Conservation (phyloP, 176 grass and related monocot species). For the Typha latifolia region DNA sequence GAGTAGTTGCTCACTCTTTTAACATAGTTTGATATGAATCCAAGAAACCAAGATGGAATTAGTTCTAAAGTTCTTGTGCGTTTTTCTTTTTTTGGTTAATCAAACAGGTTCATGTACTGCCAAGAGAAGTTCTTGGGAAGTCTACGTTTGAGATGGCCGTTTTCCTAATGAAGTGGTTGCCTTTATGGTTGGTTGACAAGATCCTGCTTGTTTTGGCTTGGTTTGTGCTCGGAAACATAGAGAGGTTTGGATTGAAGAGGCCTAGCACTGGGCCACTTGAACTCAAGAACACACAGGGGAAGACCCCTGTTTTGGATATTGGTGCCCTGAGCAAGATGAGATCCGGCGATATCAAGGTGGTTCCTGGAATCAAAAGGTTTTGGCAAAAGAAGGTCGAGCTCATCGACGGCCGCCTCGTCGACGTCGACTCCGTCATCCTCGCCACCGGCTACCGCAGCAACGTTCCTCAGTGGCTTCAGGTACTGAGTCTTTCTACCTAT, state of each 20-base stretch:
- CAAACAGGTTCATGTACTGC: constrained; percentile 64
- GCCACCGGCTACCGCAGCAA: constrained; percentile 86
- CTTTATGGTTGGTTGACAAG: constrained; percentile 51
- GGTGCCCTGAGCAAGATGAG: constrained; percentile 56
- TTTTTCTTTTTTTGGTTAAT: no score
- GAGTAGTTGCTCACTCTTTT: constrained; percentile 18
- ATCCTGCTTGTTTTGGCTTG: constrained; percentile 54
- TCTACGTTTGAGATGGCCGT: constrained; percentile 63
- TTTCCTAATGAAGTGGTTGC: constrained; percentile 49
- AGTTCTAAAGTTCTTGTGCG: no score
- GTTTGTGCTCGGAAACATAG: constrained; percentile 51
- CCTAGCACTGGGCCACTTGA: constrained; percentile 38
- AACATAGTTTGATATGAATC: neutral
- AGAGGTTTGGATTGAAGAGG: constrained; percentile 41
- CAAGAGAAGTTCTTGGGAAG: constrained; percentile 53
- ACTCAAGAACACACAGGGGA: constrained; percentile 59
- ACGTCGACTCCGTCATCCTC: constrained; percentile 49
- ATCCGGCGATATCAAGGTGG: constrained; percentile 56
- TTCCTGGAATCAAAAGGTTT: constrained; percentile 55
- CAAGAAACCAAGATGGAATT: no score
- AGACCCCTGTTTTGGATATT: constrained; percentile 63
- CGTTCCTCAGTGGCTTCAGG: constrained; percentile 70
- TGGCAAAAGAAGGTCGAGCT: constrained; percentile 30
- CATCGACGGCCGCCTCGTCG: constrained; percentile 39
- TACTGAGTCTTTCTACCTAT: constrained; percentile 5